A percentile compares a stretch with the other conserved stretches of the same genome.
These are phyloP conservation scores for Graphilbum sp. DNA, from an alignment of 2,329 filamentous ascomycete genomes.

Conservation along the genomic window DNA sequence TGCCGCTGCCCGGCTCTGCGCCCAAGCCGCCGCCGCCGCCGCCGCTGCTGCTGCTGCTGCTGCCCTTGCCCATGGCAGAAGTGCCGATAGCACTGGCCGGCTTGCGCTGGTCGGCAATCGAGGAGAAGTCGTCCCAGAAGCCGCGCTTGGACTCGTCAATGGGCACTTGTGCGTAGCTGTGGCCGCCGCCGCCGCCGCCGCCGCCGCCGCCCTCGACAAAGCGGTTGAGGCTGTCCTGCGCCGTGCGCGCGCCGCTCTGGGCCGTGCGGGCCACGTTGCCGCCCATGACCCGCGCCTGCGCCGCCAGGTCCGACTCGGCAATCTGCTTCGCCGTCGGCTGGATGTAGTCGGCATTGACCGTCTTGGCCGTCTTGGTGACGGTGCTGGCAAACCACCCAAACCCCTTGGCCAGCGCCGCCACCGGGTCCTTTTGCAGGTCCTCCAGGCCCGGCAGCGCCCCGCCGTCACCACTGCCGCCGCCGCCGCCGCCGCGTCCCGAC, in stretches of 20 bases:
- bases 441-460: slow-evolving; percentile 51
- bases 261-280: slow-evolving; percentile 51
- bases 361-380: slow-evolving; percentile 80
- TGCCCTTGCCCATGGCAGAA: slow-evolving; percentile 40
- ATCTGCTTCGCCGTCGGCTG: slow-evolving; percentile 86
- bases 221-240: slow-evolving; percentile 64
- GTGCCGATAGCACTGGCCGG: slow-evolving; percentile 38
- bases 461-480: slow-evolving; percentile 21
- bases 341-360: slow-evolving; percentile 78
- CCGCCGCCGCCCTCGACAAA: slow-evolving; percentile 64
- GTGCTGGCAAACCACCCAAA: slow-evolving; percentile 89
- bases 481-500: slow-evolving; percentile 31
- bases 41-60: slow-evolving; percentile 12
- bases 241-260: slow-evolving; percentile 53
- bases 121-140: slow-evolving; percentile 87
- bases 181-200: slow-evolving; percentile 6
- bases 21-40: too few species aligned
- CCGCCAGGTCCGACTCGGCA: slow-evolving; percentile 62
- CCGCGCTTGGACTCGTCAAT: slow-evolving; percentile 54
- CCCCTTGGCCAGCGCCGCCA: slow-evolving; percentile 76
- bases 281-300: slow-evolving; percentile 43
- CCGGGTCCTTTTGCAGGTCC: slow-evolving; percentile 79
- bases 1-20: slow-evolving; percentile 12
- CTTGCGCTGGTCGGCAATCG: slow-evolving; percentile 39
- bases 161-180: slow-evolving; percentile 20